phyloP scores from a whole-genome alignment of 73 alveolate species.

The Durusdinium trenchii region DNA sequence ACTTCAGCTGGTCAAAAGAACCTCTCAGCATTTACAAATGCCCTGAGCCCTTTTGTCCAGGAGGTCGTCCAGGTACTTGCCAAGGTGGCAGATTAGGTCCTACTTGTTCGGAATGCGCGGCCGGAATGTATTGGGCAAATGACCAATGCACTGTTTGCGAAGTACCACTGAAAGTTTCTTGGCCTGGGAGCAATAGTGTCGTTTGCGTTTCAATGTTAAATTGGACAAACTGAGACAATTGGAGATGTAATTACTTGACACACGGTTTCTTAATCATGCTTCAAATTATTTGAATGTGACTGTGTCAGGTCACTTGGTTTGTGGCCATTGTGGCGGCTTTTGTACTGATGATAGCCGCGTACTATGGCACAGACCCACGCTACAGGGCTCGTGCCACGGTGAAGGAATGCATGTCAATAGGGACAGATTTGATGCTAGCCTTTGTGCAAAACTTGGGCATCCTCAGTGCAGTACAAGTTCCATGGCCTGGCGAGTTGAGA shows the following conservation, averaged over 20 bases:
- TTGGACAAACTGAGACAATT: no score
- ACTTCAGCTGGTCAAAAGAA: slow-evolving; percentile 7
- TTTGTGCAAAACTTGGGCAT: not conserved
- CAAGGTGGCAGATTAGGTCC: not conserved
- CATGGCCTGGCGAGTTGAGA: not conserved
- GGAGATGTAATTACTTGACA: no score
- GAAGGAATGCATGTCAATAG: not conserved
- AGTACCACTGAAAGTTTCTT: not conserved
- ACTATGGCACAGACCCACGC: not conserved
- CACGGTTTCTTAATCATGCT: no score
- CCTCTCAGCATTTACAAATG: not conserved
- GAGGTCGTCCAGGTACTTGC: slow-evolving; percentile 43
- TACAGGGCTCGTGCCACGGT: not conserved
- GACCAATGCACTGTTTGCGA: not conserved
- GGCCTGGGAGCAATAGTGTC: no score
- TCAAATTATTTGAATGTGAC: no score
- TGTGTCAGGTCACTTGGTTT: no score
- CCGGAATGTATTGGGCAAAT: not conserved
- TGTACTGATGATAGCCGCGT: not conserved
- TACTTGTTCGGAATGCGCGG: slow-evolving; percentile 12
- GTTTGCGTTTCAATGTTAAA: no score
- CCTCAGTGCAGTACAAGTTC: not conserved
- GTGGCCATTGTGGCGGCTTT: not conserved
- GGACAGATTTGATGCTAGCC: slow-evolving; percentile 4
- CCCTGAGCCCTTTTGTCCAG: not conserved